Conservation (phyloP, 2,329 filamentous ascomycete genomes). For the Sclerotinia sclerotiorum region DNA sequence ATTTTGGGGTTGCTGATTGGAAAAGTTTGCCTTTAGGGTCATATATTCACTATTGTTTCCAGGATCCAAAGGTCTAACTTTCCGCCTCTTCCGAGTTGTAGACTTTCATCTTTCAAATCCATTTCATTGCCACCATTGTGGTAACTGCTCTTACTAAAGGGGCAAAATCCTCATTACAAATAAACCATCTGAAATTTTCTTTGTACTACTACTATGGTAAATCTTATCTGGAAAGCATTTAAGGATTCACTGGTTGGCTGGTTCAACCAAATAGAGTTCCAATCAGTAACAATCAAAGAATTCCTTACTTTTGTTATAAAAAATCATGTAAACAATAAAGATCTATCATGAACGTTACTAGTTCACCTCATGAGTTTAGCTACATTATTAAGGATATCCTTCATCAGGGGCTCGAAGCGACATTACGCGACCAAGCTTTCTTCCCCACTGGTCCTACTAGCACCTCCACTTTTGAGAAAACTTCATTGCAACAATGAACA, state of each 20-base stretch:
- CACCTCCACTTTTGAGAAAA: neutral
- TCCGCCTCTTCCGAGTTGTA: neutral
- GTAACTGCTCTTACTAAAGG: no score
- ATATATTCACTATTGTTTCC: neutral
- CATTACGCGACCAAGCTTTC: neutral
- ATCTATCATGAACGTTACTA: no score
- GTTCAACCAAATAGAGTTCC: neutral
- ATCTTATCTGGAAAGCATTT: no score
- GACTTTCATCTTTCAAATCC: no score
- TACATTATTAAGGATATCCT: neutral
- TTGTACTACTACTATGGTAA: no score
- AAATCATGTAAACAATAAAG: no score
- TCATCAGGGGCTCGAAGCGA: conserved; percentile 2
- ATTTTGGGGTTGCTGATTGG: neutral
- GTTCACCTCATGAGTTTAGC: neutral
- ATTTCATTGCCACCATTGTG: no score
- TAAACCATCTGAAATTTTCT: no score
- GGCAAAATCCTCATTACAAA: no score
- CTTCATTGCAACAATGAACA: neutral
- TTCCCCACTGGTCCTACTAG: neutral
- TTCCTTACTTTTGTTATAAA: neutral
- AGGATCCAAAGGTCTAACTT: neutral
- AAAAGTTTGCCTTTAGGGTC: no score
- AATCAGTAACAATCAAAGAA: neutral
- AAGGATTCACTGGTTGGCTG: no score